Evolutionary conservation across 345 rosid species (phyloP).

Genomic region (Turnera subulata): DNA sequence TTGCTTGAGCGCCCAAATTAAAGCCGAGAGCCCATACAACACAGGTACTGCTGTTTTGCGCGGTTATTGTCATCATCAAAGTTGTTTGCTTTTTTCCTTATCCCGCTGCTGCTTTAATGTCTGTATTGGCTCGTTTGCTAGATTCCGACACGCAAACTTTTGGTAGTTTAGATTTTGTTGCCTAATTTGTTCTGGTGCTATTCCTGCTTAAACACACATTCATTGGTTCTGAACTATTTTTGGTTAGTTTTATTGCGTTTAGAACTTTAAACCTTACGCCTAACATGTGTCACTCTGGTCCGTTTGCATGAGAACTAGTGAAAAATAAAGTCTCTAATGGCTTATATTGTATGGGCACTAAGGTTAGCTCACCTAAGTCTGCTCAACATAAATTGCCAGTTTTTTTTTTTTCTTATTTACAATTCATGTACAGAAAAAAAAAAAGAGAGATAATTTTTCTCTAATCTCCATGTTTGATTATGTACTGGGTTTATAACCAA

Average conservation of each 20-base stretch:
- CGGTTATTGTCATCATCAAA: background rate
- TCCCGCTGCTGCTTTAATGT: too few relatives aligned
- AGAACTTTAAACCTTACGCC: background rate
- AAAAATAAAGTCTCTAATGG: too few relatives aligned
- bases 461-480: too few relatives aligned
- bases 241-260: slow-evolving; percentile 8
- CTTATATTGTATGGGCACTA: too few relatives aligned
- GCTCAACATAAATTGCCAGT: background rate
- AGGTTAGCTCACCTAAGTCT: background rate
- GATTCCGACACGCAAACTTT: too few relatives aligned
- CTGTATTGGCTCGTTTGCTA: too few relatives aligned
- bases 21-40: slow-evolving; percentile 72
- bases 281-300: background rate
- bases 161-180: slow-evolving; percentile 1
- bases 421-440: slow-evolving; percentile 7
- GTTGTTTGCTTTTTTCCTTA: background rate
- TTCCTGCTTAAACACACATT: background rate
- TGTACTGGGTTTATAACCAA: too few relatives aligned
- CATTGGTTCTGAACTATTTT: background rate
- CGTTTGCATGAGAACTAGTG: background rate
- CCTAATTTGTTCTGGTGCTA: slow-evolving; percentile 5
- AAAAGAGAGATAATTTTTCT: too few relatives aligned
- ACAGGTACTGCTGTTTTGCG: slow-evolving; percentile 42
- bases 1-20: slow-evolving; percentile 84
- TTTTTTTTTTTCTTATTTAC: background rate